These are phyloP conservation scores for Dacryopinax spathularia DNA, from an alignment of 768 basidiomycete species.

Conservation along the genomic window DNA sequence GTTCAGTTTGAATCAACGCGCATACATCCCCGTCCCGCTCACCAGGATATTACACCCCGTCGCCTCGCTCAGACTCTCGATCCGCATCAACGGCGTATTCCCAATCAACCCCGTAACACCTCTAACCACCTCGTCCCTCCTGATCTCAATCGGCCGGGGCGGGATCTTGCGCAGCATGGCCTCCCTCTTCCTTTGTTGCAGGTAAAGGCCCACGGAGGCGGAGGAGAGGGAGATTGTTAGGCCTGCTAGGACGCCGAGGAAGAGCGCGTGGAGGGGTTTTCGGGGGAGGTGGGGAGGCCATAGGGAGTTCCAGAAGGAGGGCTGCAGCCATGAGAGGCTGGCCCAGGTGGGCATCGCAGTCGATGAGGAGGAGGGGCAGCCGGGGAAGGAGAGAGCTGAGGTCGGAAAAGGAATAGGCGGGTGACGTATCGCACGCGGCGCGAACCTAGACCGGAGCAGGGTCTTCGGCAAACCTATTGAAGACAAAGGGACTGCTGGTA, in stretches of 20 bases:
- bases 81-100: slow-evolving; percentile 84
- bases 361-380: neutral
- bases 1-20: neutral
- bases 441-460: too few species aligned
- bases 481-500: neutral
- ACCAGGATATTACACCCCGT: slow-evolving; percentile 82
- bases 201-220: slow-evolving; percentile 45
- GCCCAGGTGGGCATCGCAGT: neutral
- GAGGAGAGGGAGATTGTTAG: slow-evolving; percentile 62
- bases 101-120: slow-evolving; percentile 70
- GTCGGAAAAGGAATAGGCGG: neutral
- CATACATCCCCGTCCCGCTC: slow-evolving; percentile 11
- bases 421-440: too few species aligned
- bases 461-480: too few species aligned
- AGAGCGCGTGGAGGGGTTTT: slow-evolving; percentile 14
- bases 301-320: slow-evolving; percentile 2
- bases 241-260: slow-evolving; percentile 50
- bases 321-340: neutral
- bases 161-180: slow-evolving; percentile 14
- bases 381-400: neutral
- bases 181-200: slow-evolving; percentile 34
- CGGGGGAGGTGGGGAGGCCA: slow-evolving; percentile 8
- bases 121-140: slow-evolving; percentile 58
- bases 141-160: slow-evolving; percentile 22
- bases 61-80: slow-evolving; percentile 79